Base-by-base conservation (phyloP, 2,329 filamentous ascomycete species). In the Parastagonospora nodorum region DNA sequence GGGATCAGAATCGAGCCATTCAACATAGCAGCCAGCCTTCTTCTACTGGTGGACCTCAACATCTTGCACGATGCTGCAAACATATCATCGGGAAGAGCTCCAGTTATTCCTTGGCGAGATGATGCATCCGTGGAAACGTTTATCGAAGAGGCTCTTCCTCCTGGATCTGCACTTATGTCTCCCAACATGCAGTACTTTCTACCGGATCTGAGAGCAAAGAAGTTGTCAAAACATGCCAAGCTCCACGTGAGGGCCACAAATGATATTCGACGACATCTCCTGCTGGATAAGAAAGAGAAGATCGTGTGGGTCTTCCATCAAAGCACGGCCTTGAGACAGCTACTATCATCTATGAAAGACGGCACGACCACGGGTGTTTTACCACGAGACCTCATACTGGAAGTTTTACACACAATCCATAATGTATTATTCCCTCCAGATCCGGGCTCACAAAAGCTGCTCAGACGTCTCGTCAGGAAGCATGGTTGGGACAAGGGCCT, bases 341-440 rank as follows among this genome's bases (percentile, higher is more conserved):
- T 42, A 9, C 49, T 60, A 1, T 8, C 32, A 27, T 40, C 30
- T 11, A 44, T 8, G 12, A 14, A 39, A 10, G 15, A 24, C 8
- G 14, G 35, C 8, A n/a, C 35, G 1, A 10, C 12, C 8, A n/a
- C 16, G 14, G 28, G 16, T n/a, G 11, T 51, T 2, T 16, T 60
- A 14, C 51, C 55, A 12, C 54, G 51, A 24, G 5, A 9, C 7
- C 37, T 58, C 6, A 41, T 44, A 0, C n/a, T 60, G 2, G 55
- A 60, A 15, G 30, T 47, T 1, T 32, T 58, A 12, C 45, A 59
- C 19, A 54, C 55, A 1, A 50, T 61, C 6, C 42, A 61, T 14
- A 30, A 39, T 8, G 35, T 58, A 3, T 12, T 57, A 4, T 61
- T 58, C 12, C 53, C 58, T 5, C 14, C 35, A 9, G 46, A 58